phyloP scores from a whole-genome alignment of 2,329 filamentous ascomycete genomes.

The Epicoccum sorghinum region DNA sequence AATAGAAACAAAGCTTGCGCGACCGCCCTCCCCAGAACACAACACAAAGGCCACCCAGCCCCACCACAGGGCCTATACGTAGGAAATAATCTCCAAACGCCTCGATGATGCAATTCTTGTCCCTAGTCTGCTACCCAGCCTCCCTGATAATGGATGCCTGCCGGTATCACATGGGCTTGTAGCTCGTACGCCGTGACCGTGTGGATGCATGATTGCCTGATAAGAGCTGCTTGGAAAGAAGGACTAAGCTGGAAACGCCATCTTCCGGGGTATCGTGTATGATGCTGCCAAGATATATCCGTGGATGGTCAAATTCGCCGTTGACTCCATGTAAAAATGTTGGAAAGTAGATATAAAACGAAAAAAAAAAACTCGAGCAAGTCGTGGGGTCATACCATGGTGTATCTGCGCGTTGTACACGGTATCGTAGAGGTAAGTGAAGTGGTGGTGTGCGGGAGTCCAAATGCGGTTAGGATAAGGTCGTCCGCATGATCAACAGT shows the following conservation, averaged over 20 bases:
- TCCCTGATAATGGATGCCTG: slow-evolving; percentile 21
- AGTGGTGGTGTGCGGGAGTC: slow-evolving; percentile 37
- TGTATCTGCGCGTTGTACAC: slow-evolving; percentile 26
- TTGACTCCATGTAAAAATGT: slow-evolving; percentile 23
- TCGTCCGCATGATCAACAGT: slow-evolving; percentile 39
- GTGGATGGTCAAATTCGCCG: slow-evolving; percentile 5
- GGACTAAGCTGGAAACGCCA: slow-evolving; percentile 32
- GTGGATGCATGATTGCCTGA: slow-evolving; percentile 22
- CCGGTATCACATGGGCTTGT: slow-evolving; percentile 19
- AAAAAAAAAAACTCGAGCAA: not conserved
- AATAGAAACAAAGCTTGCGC: not conserved
- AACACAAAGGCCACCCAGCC: not conserved
- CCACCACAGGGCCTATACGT: not conserved
- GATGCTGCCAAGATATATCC: slow-evolving; percentile 26
- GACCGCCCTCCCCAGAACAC: not conserved
- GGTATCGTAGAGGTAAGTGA: slow-evolving; percentile 24
- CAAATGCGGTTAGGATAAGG: slow-evolving; percentile 29
- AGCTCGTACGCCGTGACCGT: slow-evolving; percentile 21
- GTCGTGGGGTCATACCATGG: slow-evolving; percentile 5
- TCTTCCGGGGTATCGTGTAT: slow-evolving; percentile 43
- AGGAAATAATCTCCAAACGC: slow-evolving; percentile 10
- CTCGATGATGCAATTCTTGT: slow-evolving; percentile 25
- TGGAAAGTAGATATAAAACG: slow-evolving; percentile 11
- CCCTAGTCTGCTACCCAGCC: slow-evolving; percentile 16
- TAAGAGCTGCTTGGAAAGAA: slow-evolving; percentile 17